Evolutionary conservation across 2,329 filamentous ascomycete genomes (phyloP), one percentile per base, ranked within the genome.

Genomic region (Karstenula rhodostoma): DNA sequence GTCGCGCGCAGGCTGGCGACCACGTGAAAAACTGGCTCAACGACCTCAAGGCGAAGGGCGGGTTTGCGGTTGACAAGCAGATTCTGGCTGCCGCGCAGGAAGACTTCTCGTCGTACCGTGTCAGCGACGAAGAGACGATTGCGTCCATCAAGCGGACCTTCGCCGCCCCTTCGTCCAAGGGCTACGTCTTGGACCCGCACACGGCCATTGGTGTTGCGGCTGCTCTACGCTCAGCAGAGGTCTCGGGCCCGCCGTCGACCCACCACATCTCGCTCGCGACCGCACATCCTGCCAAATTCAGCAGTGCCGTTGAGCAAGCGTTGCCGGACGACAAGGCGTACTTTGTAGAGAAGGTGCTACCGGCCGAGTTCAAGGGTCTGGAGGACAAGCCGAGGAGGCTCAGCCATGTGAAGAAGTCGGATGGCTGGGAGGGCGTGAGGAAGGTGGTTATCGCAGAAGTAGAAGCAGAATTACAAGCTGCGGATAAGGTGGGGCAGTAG

Each of bases 271-370:
- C 93, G 1, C 87, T 99, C 2, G 92, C 94, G 1, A 99, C 95
- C 1, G 95, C 95, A 2, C 95, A 99, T 78, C 94, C 95, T 0
- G 95, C 94, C 63, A 99, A 99, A 79, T 99, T 99, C 73, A 89
- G 90, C 0, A 87, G 87, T 33, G 94, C 94, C 0, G 94, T 99
- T 1, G 90, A 94, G 68, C 77, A 90, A 50, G 93, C 94, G 0
- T 82, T 98, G 61, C 85, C 88, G 65, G 86, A 86, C 9, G 84
- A 91, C 73, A 77, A 85, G n/a, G 88, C 85, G 1, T 97, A 96
- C 70, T 85, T 87, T 68, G 97, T 97, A 74, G 83, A 84, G 63
- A 86, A 90, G 64, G 90, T 98, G 1, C 83, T 96, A 57, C 94
- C 94, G 0, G 77, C 85, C 59, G 92, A 97, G 79, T 95, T 97